phyloP scores from a whole-genome alignment of 1,284 basidiomycete genomes.

The Cutaneotrichosporon mucoides region DNA sequence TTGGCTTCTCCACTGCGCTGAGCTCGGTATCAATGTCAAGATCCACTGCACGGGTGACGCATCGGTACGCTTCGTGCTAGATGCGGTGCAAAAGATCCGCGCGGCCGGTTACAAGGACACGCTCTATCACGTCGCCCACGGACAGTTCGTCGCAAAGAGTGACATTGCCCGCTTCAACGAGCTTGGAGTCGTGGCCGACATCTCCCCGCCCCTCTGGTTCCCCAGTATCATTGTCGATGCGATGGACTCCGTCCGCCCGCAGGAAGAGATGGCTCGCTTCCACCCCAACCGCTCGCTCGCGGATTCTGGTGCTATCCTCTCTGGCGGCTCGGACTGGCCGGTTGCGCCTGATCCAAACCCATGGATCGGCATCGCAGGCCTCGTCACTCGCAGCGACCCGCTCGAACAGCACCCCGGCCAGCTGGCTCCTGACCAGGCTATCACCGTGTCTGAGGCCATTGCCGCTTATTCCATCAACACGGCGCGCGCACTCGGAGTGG shows the following conservation, averaged over 20 bases:
- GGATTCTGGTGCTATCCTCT: neutral
- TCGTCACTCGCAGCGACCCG: slow-evolving; percentile 4
- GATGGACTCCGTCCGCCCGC: neutral
- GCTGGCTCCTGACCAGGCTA: neutral
- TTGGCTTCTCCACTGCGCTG: slow-evolving; percentile 5
- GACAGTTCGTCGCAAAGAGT: slow-evolving; percentile 3
- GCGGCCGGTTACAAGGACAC: neutral
- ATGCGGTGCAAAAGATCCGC: slow-evolving; percentile 4
- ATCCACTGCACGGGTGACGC: slow-evolving; percentile 7
- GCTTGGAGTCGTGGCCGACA: slow-evolving; percentile 7
- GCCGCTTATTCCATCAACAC: slow-evolving; percentile 6
- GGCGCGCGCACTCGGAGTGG: slow-evolving; percentile 4
- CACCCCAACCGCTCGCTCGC: slow-evolving; percentile 1
- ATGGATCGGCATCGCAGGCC: slow-evolving; percentile 1
- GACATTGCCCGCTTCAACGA: neutral
- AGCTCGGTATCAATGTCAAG: slow-evolving; percentile 5
- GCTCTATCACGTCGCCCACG: slow-evolving; percentile 6
- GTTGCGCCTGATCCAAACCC: slow-evolving; percentile 7
- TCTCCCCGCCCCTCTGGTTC: slow-evolving; percentile 4
- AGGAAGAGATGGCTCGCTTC: slow-evolving; percentile 2
- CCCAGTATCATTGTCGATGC: slow-evolving; percentile 1
- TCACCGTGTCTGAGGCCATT: neutral
- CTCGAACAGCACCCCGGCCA: neutral
- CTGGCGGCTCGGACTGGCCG: slow-evolving; percentile 4
- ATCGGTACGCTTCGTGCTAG: slow-evolving; percentile 5